Conservation (phyloP, 805 yeast species). For the Hanseniaspora meyeri region DNA sequence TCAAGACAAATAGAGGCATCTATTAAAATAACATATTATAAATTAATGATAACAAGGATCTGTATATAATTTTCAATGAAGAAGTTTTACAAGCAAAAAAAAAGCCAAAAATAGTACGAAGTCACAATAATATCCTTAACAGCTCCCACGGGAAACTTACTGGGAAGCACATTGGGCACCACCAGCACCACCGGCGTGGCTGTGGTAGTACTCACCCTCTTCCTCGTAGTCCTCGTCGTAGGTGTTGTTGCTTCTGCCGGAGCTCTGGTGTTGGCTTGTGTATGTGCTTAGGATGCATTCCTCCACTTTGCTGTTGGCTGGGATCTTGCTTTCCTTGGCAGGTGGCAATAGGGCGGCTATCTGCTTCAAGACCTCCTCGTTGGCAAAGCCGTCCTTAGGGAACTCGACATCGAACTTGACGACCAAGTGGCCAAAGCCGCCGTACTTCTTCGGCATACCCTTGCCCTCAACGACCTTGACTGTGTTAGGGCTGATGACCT, state of each 20-base stretch:
- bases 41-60: background rate
- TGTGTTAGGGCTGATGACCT: constrained; percentile 74
- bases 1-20: too few relatives aligned
- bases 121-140: background rate
- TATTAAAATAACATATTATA: too few relatives aligned
- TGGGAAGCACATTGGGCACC: constrained; percentile 77
- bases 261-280: constrained; percentile 49
- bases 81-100: background rate
- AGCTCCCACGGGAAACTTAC: constrained; percentile 35
- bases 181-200: constrained; percentile 22
- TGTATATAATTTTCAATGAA: background rate
- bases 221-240: constrained; percentile 54
- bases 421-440: constrained; percentile 78
- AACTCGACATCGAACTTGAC: constrained; percentile 78
- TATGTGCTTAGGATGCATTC: constrained; percentile 63
- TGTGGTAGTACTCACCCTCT: constrained; percentile 33
- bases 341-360: constrained; percentile 73
- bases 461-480: constrained; percentile 75
- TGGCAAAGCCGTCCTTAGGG: constrained; percentile 64
- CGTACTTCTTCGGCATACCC: constrained; percentile 96
- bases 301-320: constrained; percentile 64
- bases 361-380: constrained; percentile 59
- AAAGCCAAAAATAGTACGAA: background rate
- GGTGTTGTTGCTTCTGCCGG: constrained; percentile 27
- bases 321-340: constrained; percentile 48